Base-by-base conservation (phyloP, 2,329 filamentous ascomycete genomes). In the Colletotrichum lupini region DNA sequence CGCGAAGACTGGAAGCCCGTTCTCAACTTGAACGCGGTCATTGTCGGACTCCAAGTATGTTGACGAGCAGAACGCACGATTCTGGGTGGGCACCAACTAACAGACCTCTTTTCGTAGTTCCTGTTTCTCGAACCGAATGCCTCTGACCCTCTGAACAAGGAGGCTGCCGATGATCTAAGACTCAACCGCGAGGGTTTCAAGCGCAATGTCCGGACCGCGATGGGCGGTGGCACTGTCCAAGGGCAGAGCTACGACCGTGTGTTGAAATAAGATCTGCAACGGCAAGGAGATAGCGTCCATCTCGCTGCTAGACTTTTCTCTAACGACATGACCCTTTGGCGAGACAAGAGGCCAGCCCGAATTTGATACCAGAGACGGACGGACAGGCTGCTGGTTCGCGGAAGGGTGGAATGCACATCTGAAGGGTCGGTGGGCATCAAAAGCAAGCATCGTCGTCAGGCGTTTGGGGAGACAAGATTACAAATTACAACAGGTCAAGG, bases 1-100 rank as follows among this genome's bases (percentile, higher is more conserved):
- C 89, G 97, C 75, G 97, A 99, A 85, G 97, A 99, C 86, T 99
- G 97, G 97, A 99, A 98, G 87, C 97, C 97, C 0, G 97, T 99
- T 57, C 86, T 99, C 81, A 98, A 98, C 82, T 84, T 99, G 81
- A 98, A 98, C 81, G 95, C 97, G 19, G 95, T 98, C 53, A 97
- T 99, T 77, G 95, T 98, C 66, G 97, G 97, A 55, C 85, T 99
- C 81, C 94, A 95, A 90, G 93, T 94, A 85, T 56, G 86, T 80
- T 37, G 7, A 35, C 35, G 11, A 26, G 19, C 9, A 14, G 12
- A 12, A 32, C 16, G 32, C n/a, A 35, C 4, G 28, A 37, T 14
- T 42, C 14, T 7, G 5, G 19, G 22, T 2, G 52, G 59, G 56
- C 35, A 14, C 37, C 58, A 65, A 72, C 78, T 81, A 76, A 80